These are phyloP conservation scores for Alternaria postmessia DNA, from an alignment of 2,329 filamentous ascomycete species.

Conservation along the genomic window DNA sequence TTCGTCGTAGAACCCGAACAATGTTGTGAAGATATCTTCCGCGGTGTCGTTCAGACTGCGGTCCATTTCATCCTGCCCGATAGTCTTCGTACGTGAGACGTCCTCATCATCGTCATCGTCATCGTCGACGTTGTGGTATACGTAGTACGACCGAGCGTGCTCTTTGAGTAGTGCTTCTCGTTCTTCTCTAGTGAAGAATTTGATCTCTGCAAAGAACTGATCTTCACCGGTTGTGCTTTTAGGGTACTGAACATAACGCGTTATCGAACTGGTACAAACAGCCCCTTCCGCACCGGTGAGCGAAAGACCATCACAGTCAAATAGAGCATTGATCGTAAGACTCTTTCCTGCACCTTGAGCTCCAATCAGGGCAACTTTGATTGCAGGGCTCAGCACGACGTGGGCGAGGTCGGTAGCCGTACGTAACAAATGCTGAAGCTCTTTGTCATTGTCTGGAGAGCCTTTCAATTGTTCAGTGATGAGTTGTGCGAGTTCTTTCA, in stretches of 20 bases:
- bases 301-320: conserved; percentile 28
- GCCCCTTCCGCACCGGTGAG: conserved; percentile 29
- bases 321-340: conserved; percentile 27
- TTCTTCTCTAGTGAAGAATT: conserved; percentile 22
- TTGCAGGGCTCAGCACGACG: neutral
- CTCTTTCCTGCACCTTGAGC: conserved; percentile 34
- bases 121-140: conserved; percentile 23
- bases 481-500: no score
- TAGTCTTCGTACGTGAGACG: neutral
- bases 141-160: conserved; percentile 17
- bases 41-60: conserved; percentile 27
- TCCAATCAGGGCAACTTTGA: conserved; percentile 30
- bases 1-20: conserved; percentile 23
- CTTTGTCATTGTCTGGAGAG: neutral
- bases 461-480: no score
- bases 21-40: conserved; percentile 25
- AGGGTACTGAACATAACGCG: no score
- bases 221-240: conserved; percentile 18
- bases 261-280: conserved; percentile 27
- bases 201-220: conserved; percentile 22
- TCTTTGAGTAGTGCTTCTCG: conserved; percentile 24
- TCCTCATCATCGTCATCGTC: conserved; percentile 30
- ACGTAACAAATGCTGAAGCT: neutral
- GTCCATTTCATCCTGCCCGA: conserved; percentile 26
- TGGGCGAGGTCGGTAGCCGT: no score